Conservation (phyloP, 2,329 filamentous ascomycete genomes). For the Conoideocrella luteorostrata region DNA sequence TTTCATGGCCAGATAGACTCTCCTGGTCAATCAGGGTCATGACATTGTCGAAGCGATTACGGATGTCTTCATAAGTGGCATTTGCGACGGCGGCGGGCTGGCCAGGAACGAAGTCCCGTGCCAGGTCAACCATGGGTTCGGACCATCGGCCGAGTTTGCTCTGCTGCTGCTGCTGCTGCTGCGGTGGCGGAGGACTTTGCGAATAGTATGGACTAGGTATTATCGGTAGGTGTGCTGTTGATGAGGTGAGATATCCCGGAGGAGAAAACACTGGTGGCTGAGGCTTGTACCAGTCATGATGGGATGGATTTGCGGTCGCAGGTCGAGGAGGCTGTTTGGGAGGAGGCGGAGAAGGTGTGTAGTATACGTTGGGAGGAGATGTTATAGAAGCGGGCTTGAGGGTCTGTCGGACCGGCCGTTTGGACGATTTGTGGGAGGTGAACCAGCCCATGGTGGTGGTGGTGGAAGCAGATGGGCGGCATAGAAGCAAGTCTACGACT, state of each 20-base stretch:
- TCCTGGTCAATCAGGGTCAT: constrained; percentile 69
- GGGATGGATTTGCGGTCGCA: background rate
- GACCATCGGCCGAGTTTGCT: background rate
- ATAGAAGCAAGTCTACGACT: no score
- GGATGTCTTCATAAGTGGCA: constrained; percentile 48
- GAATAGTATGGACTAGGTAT: background rate
- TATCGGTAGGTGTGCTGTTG: background rate
- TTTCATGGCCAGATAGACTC: constrained; percentile 44
- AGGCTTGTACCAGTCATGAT: background rate
- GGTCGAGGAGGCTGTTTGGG: constrained; percentile 2
- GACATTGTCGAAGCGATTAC: constrained; percentile 56
- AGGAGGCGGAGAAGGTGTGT: constrained; percentile 7
- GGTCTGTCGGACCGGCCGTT: background rate
- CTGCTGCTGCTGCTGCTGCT: background rate
- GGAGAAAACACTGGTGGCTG: background rate
- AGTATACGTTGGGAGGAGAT: constrained; percentile 15
- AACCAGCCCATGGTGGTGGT: constrained; percentile 23
- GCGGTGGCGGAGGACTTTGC: no score
- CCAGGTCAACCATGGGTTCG: constrained; percentile 35
- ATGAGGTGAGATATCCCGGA: background rate
- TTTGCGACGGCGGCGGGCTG: constrained; percentile 17
- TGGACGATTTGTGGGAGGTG: constrained; percentile 10
- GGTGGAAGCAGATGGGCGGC: no score
- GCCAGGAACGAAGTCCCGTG: constrained; percentile 30
- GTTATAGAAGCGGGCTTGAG: constrained; percentile 8